phyloP scores from a whole-genome alignment of 257 asterid genomes.

The Salvia hispanica region DNA sequence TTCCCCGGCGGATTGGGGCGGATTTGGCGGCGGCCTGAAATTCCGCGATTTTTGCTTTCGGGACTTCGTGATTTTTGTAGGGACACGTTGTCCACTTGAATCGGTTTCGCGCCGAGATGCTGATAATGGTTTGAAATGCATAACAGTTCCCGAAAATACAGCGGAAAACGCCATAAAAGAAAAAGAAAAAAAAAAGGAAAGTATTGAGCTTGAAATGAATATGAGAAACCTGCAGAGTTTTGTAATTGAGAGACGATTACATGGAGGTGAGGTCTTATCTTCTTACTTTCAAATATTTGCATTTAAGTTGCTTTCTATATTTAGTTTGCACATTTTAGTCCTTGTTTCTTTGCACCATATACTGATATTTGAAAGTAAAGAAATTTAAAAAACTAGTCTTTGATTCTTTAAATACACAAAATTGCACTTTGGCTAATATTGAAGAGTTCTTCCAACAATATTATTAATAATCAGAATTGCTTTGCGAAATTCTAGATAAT shows the following conservation, averaged over 20 bases:
- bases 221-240: constrained; percentile 22
- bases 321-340: background rate
- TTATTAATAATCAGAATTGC: too few relatives aligned
- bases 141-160: constrained; percentile 26
- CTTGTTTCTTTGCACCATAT: too few relatives aligned
- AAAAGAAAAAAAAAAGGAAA: background rate
- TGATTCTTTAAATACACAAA: too few relatives aligned
- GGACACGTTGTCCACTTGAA: constrained; percentile 33
- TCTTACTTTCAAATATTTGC: constrained; percentile 13
- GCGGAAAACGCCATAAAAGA: constrained; percentile 40
- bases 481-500: too few relatives aligned
- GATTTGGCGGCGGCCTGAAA: constrained; percentile 29
- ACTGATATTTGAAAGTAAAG: too few relatives aligned
- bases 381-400: too few relatives aligned
- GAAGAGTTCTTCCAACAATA: too few relatives aligned
- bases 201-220: too few relatives aligned
- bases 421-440: too few relatives aligned
- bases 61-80: constrained; percentile 36
- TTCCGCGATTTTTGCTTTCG: constrained; percentile 46
- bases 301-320: constrained; percentile 17
- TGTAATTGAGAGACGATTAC: constrained; percentile 33
- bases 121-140: constrained; percentile 38
- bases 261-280: constrained; percentile 3
- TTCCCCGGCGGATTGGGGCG: constrained; percentile 40
- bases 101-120: constrained; percentile 39